Evolutionary conservation across 2,329 filamentous ascomycete species (phyloP).

Genomic region (Microdochium bolleyi): DNA sequence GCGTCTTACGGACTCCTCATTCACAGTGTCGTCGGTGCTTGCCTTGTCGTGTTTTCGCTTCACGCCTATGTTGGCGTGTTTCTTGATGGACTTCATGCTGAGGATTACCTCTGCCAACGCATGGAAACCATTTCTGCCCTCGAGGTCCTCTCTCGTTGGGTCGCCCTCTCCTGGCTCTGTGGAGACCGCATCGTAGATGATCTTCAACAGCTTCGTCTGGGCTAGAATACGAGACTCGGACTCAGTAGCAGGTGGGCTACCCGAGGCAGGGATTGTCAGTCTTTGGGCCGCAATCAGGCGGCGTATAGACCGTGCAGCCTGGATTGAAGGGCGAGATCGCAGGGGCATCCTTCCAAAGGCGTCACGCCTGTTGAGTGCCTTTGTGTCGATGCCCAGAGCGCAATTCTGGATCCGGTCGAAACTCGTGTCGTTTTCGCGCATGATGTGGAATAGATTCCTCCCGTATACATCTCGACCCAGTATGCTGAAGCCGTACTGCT

Average conservation of each 20-base stretch:
- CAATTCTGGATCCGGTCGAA: constrained; percentile 10
- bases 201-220: constrained; percentile 25
- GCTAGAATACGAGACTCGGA: constrained; percentile 12
- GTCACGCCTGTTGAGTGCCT: constrained; percentile 31
- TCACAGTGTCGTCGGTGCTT: constrained; percentile 7
- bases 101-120: constrained; percentile 49
- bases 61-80: constrained; percentile 11
- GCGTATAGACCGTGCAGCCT: constrained; percentile 15
- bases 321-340: constrained; percentile 13
- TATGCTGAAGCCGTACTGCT: constrained; percentile 11
- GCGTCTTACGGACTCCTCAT: constrained; percentile 7
- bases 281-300: constrained; percentile 5
- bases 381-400: constrained; percentile 16
- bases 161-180: constrained; percentile 13
- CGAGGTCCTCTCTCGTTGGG: constrained; percentile 27
- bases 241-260: not conserved
- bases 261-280: not conserved
- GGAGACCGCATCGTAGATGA: constrained; percentile 22
- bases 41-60: constrained; percentile 28
- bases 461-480: constrained; percentile 20
- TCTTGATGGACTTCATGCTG: constrained; percentile 16
- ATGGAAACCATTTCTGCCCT: constrained; percentile 49
- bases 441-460: constrained; percentile 20
- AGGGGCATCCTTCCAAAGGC: constrained; percentile 34
- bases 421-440: constrained; percentile 14